These are phyloP conservation scores for Diaporthe eres DNA, from an alignment of 2,329 filamentous ascomycete genomes.

Conservation along the genomic window DNA sequence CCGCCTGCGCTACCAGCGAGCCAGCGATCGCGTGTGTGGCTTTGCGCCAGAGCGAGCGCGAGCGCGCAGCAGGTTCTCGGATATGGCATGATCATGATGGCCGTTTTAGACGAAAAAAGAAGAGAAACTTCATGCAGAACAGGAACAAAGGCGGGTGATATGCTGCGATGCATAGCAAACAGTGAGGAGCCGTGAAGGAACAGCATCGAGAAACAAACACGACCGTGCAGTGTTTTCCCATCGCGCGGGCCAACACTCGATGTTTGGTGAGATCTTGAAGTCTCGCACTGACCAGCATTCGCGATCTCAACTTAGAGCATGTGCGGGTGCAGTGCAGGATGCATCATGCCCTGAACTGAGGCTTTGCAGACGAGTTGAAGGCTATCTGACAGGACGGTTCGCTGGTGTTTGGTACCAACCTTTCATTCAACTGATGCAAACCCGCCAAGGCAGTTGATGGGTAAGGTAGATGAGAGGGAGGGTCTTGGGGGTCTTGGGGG, in stretches of 20 bases:
- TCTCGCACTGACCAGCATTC: slow-evolving; percentile 28
- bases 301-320: slow-evolving; percentile 7
- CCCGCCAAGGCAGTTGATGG: neutral
- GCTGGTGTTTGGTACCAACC: slow-evolving; percentile 10
- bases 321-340: neutral
- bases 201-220: neutral
- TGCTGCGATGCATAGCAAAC: neutral
- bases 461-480: slow-evolving; percentile 6
- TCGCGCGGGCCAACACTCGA: neutral
- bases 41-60: slow-evolving; percentile 5
- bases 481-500: slow-evolving; percentile 16
- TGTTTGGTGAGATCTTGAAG: slow-evolving; percentile 3
- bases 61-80: neutral
- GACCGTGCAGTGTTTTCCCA: neutral
- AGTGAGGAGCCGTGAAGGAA: neutral
- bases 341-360: neutral
- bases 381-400: slow-evolving; percentile 6
- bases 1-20: slow-evolving; percentile 27
- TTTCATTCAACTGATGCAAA: neutral
- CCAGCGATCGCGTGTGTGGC: neutral
- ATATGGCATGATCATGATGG: slow-evolving; percentile 8
- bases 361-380: neutral
- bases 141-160: neutral
- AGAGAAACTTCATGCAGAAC: slow-evolving; percentile 2
- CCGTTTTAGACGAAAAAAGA: neutral